These are phyloP conservation scores for Tulasnella sp. DNA, from an alignment of 768 basidiomycete genomes.

Conservation along the genomic window DNA sequence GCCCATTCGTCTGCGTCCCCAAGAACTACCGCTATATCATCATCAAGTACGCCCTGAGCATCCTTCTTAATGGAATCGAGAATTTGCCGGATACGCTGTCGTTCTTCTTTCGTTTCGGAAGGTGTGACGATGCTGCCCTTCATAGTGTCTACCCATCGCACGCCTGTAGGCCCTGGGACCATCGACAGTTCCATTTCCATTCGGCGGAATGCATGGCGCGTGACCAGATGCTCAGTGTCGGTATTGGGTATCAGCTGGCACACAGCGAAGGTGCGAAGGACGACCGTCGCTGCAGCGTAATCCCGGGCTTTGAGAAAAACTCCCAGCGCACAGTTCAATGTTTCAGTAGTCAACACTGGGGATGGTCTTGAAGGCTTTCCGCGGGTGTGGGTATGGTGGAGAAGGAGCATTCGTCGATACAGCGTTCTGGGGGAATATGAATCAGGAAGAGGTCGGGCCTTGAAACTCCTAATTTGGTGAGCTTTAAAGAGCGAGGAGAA, in stretches of 20 bases:
- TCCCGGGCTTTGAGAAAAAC: constrained; percentile 12
- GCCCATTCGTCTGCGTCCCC: neutral
- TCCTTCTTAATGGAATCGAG: neutral
- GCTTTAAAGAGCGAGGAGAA: constrained; percentile 13
- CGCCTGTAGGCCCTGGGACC: neutral
- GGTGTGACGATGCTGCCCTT: neutral
- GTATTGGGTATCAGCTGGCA: constrained; percentile 8
- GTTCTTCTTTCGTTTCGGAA: neutral
- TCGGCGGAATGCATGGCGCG: constrained; percentile 1
- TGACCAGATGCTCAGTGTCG: constrained; percentile 8
- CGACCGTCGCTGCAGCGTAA: constrained; percentile 18
- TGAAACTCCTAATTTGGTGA: neutral
- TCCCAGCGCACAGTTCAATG: constrained; percentile 6
- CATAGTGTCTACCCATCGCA: constrained; percentile 8
- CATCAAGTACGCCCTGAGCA: neutral
- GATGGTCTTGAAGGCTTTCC: constrained; percentile 14
- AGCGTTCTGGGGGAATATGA: neutral
- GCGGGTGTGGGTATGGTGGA: constrained; percentile 16
- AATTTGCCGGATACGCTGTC: neutral
- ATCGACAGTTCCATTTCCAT: constrained; percentile 1
- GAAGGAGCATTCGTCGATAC: constrained; percentile 3
- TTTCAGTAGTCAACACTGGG: neutral
- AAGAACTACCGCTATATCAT: neutral
- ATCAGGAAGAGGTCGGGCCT: neutral
- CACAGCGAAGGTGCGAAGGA: constrained; percentile 3